Conservation (phyloP, 2,329 filamentous ascomycete species). For the Aspergillus novoparasiticus region DNA sequence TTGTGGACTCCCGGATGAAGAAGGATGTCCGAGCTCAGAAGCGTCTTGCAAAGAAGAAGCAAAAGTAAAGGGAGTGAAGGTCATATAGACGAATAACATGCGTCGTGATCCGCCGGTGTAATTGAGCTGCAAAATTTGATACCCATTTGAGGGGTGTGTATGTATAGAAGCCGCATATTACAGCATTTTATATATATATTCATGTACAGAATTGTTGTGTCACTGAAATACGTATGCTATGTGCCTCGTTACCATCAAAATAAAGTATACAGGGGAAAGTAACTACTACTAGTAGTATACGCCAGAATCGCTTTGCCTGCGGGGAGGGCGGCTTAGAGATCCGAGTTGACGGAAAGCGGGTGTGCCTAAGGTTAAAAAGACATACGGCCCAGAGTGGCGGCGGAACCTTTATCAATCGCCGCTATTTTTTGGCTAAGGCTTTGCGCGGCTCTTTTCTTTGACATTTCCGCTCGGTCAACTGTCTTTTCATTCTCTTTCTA, state of each 20-base stretch:
- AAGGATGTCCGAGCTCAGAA: constrained; percentile 92
- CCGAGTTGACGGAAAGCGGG: constrained; percentile 11
- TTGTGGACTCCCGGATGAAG: constrained; percentile 93
- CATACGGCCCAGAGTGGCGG: constrained; percentile 18
- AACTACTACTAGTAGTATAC: no score
- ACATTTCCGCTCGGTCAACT: constrained; percentile 6
- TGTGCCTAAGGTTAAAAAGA: constrained; percentile 3
- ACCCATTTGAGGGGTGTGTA: constrained; percentile 8
- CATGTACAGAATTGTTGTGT: neutral
- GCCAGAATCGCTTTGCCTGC: neutral
- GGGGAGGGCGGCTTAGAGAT: neutral
- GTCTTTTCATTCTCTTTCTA: constrained; percentile 13
- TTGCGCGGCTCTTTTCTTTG: constrained; percentile 6
- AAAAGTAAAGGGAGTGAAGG: constrained; percentile 35
- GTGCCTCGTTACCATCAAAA: neutral
- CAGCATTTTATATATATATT: neutral
- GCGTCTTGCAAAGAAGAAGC: constrained; percentile 74
- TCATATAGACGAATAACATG: constrained; percentile 6
- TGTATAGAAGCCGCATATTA: constrained; percentile 1
- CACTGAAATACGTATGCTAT: neutral
- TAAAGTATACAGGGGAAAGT: neutral
- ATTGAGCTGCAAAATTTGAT: constrained; percentile 21
- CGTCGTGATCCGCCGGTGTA: constrained; percentile 17
- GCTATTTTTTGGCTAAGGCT: constrained; percentile 10
- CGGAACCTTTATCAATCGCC: constrained; percentile 17